These are phyloP conservation scores for Leccinum huronense DNA, from an alignment of 1,284 basidiomycete species.

Conservation along the genomic window DNA sequence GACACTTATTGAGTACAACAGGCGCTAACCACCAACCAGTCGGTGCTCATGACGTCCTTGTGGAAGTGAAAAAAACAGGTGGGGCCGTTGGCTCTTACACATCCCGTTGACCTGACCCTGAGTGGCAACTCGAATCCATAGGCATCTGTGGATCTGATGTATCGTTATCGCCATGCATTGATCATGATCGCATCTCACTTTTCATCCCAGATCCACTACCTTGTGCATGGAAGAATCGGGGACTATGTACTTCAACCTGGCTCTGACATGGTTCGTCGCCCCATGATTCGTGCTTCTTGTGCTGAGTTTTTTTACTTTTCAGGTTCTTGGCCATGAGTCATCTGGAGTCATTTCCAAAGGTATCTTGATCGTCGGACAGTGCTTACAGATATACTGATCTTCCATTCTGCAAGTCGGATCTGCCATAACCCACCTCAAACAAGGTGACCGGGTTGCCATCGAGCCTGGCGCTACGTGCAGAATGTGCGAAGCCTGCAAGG, in stretches of 20 bases:
- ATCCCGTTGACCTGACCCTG: conserved; percentile 12
- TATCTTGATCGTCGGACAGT: conserved; percentile 11
- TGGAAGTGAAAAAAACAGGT: conserved; percentile 92
- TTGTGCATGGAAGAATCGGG: conserved; percentile 74
- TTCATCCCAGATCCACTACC: conserved; percentile 64
- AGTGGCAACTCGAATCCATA: conserved; percentile 31
- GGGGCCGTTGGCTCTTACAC: conserved; percentile 23
- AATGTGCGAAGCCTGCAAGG: conserved; percentile 71
- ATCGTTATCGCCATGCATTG: conserved; percentile 17
- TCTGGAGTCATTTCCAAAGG: conserved; percentile 48
- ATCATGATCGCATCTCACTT: conserved; percentile 8
- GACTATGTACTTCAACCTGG: conserved; percentile 65
- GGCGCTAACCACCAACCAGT: conserved; percentile 42
- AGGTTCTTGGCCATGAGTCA: conserved; percentile 60
- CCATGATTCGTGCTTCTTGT: conserved; percentile 1
- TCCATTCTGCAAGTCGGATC: conserved; percentile 29
- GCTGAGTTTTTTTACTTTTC: conserved; percentile 5
- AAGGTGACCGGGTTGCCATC: conserved; percentile 85
- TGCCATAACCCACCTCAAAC: conserved; percentile 49
- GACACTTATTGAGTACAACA: conserved; percentile 4
- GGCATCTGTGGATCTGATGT: conserved; percentile 92
- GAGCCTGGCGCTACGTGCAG: conserved; percentile 81
- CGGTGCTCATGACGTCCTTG: conserved; percentile 76
- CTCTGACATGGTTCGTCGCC: conserved; percentile 65
- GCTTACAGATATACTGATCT: conserved; percentile 1